Evolutionary conservation across 257 asterid species (phyloP).

Genomic region (Lycium ferocissimum): DNA sequence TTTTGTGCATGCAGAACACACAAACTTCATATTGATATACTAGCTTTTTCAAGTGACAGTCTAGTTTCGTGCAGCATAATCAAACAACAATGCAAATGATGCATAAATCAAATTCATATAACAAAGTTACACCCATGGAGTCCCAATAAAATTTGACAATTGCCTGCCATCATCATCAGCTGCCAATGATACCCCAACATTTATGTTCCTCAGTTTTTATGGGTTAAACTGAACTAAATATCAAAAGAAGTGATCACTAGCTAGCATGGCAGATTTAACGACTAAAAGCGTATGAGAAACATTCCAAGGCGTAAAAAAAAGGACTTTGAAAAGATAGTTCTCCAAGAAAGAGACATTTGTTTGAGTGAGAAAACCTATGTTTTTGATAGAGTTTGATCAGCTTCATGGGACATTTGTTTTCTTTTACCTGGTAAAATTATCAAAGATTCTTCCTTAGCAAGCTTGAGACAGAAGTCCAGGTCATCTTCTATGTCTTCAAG

Average conservation of each 20-base stretch:
- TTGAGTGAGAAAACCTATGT: not conserved
- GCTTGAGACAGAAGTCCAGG: constrained; percentile 63
- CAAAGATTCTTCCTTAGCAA: constrained; percentile 70
- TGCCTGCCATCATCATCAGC: not conserved
- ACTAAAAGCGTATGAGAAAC: not conserved
- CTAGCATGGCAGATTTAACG: not conserved
- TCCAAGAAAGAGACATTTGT: not conserved
- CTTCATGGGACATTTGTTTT: not conserved
- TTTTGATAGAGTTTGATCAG: not conserved
- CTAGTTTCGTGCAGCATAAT: not conserved
- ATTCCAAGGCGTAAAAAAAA: not conserved
- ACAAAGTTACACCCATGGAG: not conserved
- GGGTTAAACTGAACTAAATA: not conserved
- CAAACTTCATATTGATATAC: not conserved
- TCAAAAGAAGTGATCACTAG: not conserved
- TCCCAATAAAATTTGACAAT: not conserved
- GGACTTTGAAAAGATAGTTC: not conserved
- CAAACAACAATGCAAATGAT: not conserved
- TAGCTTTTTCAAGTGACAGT: not conserved
- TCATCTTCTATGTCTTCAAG: constrained; percentile 64
- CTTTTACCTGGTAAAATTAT: constrained; percentile 64
- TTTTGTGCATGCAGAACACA: not conserved
- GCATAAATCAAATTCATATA: not conserved
- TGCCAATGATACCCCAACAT: not conserved
- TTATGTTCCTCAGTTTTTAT: not conserved